A percentile compares a stretch with the other conserved stretches of the same genome.
phyloP scores from a whole-genome alignment of 225 moss, liverwort and hornwort species.

The Asterella californica region DNA sequence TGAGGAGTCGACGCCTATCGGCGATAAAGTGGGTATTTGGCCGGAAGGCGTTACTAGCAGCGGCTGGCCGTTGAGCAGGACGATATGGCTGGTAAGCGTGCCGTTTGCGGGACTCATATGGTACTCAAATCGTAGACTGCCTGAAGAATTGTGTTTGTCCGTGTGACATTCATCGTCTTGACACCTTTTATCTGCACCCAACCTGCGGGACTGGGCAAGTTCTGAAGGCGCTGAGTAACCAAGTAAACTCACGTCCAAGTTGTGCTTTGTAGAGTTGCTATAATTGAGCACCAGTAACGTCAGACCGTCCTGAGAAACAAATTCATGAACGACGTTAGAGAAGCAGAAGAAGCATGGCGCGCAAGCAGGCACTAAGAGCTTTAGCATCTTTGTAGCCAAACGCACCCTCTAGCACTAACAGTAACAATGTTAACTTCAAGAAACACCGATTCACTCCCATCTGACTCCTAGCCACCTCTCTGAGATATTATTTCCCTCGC shows the following conservation, averaged over 20 bases:
- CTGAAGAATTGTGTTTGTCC: background rate
- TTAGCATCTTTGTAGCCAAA: too few species aligned
- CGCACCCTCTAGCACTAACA: too few species aligned
- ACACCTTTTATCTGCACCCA: background rate
- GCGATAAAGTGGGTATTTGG: slow-evolving; percentile 46
- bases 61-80: slow-evolving; percentile 57
- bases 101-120: slow-evolving; percentile 56
- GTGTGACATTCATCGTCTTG: background rate
- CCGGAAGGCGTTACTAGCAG: slow-evolving; percentile 45
- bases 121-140: slow-evolving; percentile 49
- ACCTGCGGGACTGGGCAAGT: too few species aligned
- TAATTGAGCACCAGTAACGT: slow-evolving; percentile 72
- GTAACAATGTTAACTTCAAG: too few species aligned
- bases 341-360: background rate
- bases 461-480: too few species aligned
- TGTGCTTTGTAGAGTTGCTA: slow-evolving; percentile 53
- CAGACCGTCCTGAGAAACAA: slow-evolving; percentile 57
- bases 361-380: background rate
- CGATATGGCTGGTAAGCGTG: slow-evolving; percentile 54
- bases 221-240: background rate
- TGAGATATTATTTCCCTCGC: too few species aligned
- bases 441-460: too few species aligned
- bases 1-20: slow-evolving; percentile 38
- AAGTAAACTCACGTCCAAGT: slow-evolving; percentile 37
- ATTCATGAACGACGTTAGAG: background rate